These are phyloP conservation scores for Sequoiadendron giganteum DNA, from an alignment of 75 land plant species.

Conservation along the genomic window DNA sequence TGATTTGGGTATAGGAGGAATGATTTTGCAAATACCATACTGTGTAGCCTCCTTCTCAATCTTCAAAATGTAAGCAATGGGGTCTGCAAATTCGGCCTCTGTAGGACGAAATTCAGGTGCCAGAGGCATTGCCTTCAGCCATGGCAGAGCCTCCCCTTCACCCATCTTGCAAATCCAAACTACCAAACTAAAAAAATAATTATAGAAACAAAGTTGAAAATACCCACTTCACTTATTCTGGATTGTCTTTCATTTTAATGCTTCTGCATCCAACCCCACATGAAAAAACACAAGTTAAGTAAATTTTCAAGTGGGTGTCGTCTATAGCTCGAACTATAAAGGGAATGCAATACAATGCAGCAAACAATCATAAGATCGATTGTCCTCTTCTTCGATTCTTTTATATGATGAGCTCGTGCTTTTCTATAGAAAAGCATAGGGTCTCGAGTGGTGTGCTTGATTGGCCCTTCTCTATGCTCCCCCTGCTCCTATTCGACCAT, in stretches of 20 bases:
- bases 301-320: not conserved
- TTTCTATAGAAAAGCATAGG: not conserved
- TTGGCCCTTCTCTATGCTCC: not conserved
- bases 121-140: constrained; percentile 78
- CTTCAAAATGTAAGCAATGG: constrained; percentile 91
- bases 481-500: not conserved
- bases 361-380: not conserved
- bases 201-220: not conserved
- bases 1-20: constrained; percentile 66
- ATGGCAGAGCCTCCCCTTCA: constrained; percentile 52
- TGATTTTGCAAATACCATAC: constrained; percentile 96
- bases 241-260: not conserved
- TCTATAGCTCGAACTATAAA: not conserved
- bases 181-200: not conserved
- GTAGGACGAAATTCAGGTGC: constrained; percentile 96
- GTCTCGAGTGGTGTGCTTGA: not conserved
- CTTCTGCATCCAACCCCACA: not conserved
- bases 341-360: not conserved
- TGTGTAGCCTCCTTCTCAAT: constrained; percentile 85
- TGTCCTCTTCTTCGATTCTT: not conserved
- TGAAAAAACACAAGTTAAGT: not conserved
- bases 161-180: not conserved
- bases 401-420: not conserved
- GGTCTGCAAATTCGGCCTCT: constrained; percentile 85
- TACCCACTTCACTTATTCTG: not conserved